Conservation (phyloP, 441 rosid species). For the Euphorbia corollata region DNA sequence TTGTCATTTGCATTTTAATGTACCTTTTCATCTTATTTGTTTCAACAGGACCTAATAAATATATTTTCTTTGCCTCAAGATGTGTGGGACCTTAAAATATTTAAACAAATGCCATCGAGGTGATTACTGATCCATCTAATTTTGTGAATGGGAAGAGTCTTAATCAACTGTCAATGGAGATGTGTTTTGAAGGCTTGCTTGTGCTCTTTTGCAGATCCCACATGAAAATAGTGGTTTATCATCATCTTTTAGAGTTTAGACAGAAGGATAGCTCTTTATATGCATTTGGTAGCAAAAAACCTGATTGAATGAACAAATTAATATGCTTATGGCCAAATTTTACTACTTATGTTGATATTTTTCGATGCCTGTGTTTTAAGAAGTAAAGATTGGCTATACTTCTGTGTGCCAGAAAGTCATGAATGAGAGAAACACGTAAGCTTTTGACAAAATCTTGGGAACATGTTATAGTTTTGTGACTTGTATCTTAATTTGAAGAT, state of each 20-base stretch:
- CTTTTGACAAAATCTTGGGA: background rate
- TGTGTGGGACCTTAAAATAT: constrained; percentile 79
- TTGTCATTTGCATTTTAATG: constrained; percentile 1
- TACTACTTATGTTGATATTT: background rate
- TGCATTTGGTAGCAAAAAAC: background rate
- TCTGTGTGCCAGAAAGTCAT: background rate
- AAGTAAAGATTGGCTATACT: background rate
- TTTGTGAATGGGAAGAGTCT: constrained; percentile 10
- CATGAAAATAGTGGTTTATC: constrained; percentile 2
- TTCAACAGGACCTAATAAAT: constrained; percentile 48
- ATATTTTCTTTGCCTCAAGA: constrained; percentile 66
- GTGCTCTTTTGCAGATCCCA: background rate
- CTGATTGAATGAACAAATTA: background rate
- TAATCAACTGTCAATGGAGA: background rate
- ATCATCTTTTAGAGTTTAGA: background rate
- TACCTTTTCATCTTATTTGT: constrained; percentile 13
- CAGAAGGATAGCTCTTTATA: background rate
- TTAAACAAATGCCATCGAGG: constrained; percentile 66
- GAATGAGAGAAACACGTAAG: background rate
- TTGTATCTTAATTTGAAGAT: background rate
- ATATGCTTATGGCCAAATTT: constrained; percentile 1
- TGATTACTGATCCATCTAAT: constrained; percentile 35
- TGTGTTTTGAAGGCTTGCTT: background rate
- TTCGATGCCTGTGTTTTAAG: background rate
- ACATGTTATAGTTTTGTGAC: background rate